Percentiles rank a stretch among this genome's conserved stretches.
Evolutionary conservation across 768 basidiomycete species (phyloP).

Genomic region (Dioszegia aurantiaca): DNA sequence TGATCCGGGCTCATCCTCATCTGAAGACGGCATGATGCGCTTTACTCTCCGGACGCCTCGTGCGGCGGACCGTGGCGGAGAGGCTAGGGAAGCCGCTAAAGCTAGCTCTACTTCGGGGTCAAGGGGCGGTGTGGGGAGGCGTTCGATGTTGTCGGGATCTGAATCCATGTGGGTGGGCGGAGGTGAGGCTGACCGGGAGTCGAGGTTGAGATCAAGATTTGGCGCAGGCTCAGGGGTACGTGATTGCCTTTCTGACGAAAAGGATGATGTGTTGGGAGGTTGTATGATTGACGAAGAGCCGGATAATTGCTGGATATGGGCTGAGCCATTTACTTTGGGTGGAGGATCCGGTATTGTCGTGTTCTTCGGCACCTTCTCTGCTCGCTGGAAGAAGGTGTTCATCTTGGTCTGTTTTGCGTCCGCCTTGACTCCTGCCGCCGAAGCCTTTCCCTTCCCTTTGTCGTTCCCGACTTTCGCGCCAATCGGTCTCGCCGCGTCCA

Average conservation of each 20-base stretch:
- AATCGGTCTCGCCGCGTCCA: conserved; percentile 1
- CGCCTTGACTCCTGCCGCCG: background rate
- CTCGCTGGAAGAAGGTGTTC: conserved; percentile 10
- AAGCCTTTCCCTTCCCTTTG: conserved; percentile 1
- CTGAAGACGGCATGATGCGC: conserved; percentile 25
- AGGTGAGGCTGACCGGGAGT: background rate
- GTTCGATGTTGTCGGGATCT: conserved; percentile 4
- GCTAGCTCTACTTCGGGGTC: conserved; percentile 14
- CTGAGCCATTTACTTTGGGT: background rate
- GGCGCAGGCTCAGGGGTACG: too few relatives aligned
- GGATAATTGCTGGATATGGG: too few relatives aligned
- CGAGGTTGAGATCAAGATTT: background rate
- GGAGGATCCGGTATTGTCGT: background rate
- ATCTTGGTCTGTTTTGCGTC: conserved; percentile 1
- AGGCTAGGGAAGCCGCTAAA: too few relatives aligned
- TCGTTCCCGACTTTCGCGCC: background rate
- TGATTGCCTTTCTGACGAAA: too few relatives aligned
- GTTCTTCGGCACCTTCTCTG: background rate
- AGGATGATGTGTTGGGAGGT: too few relatives aligned
- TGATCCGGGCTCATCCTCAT: conserved; percentile 34
- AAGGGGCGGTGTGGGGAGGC: conserved; percentile 20
- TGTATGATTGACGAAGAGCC: too few relatives aligned
- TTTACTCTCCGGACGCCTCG: conserved; percentile 5
- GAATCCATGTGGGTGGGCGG: background rate
- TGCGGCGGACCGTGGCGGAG: too few relatives aligned